These are phyloP conservation scores for Aspergillus sp. DNA, from an alignment of 2,329 filamentous ascomycete species.

Conservation along the genomic window DNA sequence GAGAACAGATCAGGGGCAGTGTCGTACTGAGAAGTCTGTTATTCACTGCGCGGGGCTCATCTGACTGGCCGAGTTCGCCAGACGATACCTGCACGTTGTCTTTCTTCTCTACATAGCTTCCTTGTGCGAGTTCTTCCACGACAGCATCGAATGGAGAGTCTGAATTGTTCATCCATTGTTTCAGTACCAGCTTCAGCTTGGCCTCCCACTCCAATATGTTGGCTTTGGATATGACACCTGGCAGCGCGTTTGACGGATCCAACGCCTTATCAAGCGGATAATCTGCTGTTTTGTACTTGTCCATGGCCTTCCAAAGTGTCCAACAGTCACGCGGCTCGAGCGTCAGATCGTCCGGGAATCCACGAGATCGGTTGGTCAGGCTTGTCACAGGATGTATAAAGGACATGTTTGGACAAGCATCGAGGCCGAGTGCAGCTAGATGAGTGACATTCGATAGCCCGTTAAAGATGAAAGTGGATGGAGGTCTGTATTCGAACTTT, in stretches of 20 bases:
- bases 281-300: constrained; percentile 54
- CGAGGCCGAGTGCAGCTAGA: constrained; percentile 47
- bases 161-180: constrained; percentile 60
- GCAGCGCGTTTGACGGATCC: constrained; percentile 46
- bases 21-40: constrained; percentile 49
- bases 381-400: constrained; percentile 69
- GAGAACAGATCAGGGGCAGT: constrained; percentile 46
- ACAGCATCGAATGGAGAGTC: constrained; percentile 57
- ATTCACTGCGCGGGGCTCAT: constrained; percentile 16
- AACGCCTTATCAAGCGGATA: constrained; percentile 48
- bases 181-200: constrained; percentile 60
- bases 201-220: constrained; percentile 69
- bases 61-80: constrained; percentile 17
- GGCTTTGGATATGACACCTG: constrained; percentile 61
- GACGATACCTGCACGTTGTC: constrained; percentile 13
- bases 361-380: constrained; percentile 62
- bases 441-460: constrained; percentile 46
- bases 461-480: constrained; percentile 52
- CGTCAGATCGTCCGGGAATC: constrained; percentile 66
- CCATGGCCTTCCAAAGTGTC: constrained; percentile 66
- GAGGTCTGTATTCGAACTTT: constrained; percentile 69
- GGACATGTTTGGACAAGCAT: constrained; percentile 53
- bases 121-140: constrained; percentile 48
- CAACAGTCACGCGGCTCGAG: constrained; percentile 73
- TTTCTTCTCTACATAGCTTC: background rate